Base-by-base conservation (phyloP, 1,284 basidiomycete genomes). In the Athelia psychrophila region DNA sequence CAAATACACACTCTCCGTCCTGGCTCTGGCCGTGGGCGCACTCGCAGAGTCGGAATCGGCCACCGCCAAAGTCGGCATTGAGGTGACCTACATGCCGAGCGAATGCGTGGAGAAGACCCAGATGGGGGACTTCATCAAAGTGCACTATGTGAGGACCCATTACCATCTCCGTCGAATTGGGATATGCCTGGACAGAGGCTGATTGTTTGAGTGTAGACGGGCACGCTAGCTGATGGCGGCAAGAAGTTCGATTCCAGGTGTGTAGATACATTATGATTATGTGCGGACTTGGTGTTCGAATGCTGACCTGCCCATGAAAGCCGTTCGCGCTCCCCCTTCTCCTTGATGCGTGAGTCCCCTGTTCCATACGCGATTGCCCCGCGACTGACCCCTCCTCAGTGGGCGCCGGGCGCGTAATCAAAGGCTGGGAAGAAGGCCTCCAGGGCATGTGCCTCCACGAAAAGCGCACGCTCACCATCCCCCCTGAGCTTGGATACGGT, bases 401-500 rank as follows among this genome's bases (percentile, higher is more conserved):
- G 36, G 91, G 91, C 49, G 68, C 75, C 40, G 87, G 88, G 9
- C 88, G 91, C 61, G 91, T 94, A 44, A 94, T 94, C 67, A 76
- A 77, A 59, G 92, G 89, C 18, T 92, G 89, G 89, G 89, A 92
- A 57, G 70, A 88, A 52, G 89, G 89, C 59, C 79, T 92, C 48
- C 54, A 79, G 46, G 87, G 86, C 61, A 95, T 97, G 89, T 98
- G 95, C 68, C 66, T 91, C 32, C 79, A 83, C 53, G 95, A 98
- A 76, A 95, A 94, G 77, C 86, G 95, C 44, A 91, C 80, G 16
- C 80, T 98, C 56, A 93, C 86, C n/a, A 95, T 95, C 58, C 94
- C 94, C 16, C 66, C 89, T 13, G 57, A 75, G 47, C 72, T 86
- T 71, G 93, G 84, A 13, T 96, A 95, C 63, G 93, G 93, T 93